Base-by-base conservation (phyloP, 176 grass and related monocot species). In the Carex kokanica region DNA sequence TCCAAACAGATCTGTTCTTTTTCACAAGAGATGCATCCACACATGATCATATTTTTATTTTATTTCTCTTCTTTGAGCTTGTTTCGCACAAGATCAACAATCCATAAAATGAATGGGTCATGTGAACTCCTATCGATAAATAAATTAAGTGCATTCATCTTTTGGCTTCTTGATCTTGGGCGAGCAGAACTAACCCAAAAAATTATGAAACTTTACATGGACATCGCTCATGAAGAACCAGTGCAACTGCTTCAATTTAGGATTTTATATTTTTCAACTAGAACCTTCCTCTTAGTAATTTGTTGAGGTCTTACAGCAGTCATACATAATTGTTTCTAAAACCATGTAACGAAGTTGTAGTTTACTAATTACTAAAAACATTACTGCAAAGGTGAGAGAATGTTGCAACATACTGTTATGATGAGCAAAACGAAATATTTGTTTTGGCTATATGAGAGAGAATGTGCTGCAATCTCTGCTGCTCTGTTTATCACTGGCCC, bases 341-440 rank as follows among this genome's bases (percentile, higher is more conserved):
- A 41, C 43, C 43, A 74, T 74, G 70, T n/a, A 21, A 9, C 11
- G 11, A 51, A 52, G 18, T 12, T 23, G 71, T 16, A 52, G 4
- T 43, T 52, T 74, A 52, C 71, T 53, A 29, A 47, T 75, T 75
- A 75, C 13, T 77, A 77, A 55, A 23, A 32, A 75, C 13, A 72
- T 43, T 6, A 72, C 18, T 6, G 5, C 4, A 0, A 54, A 78
- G 12, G 51, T 31, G 15, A 56, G n/a, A n/a, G 49, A 77, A 54
- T 4, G 14, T 43, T 54, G 59, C 54, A 49, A 69, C 79, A 23
- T 89, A 99, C 96, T 64, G 96, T 95, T 84, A 99, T 93, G 32
- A 95, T 99, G 47, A 95, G 96, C 63, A 95, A 83, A 64, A 99
- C 85, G 17, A 95, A 99, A 74, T 99, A 99, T 88, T 93, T 99